Base-by-base conservation (phyloP, 345 rosid species). In the Ceriops zippeliana region DNA sequence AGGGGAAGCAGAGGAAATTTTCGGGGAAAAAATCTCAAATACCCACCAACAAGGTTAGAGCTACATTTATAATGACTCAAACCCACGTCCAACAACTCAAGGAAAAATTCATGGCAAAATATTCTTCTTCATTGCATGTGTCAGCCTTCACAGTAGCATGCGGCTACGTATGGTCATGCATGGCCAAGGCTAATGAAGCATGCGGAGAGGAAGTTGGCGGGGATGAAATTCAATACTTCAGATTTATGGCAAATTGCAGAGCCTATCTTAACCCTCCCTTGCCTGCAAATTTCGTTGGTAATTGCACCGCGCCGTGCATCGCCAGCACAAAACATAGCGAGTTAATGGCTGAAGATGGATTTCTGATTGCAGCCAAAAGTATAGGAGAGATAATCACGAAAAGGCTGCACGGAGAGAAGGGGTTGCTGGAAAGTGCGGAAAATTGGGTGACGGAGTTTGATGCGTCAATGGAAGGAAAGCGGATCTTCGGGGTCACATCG, bases 231-330 rank as follows among this genome's bases (percentile, higher is more conserved):
- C 71, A 30, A 76, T 37, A 73, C 49, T 78, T 69, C 8, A 11
- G 35, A 22, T 53, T 66, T 7, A 37, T 47, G 0, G 75, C 77
- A 5, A 80, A 83, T 24, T 80, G 78, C 63, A 75, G 82, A 42
- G 47, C 46, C 26, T 80, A 84, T 15, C 28, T 67, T 10, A 72
- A 76, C 42, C 66, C 35, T 16, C 69, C 70, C 0, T 49, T 81
- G 52, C 84, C 84, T 4, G 30, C 34, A 3, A 76, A 80, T 1
- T 86, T 82, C 63, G 82, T 83, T 42, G 84, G 87, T 1, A 86
- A 86, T 56, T 82, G 86, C 28, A 21, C 80, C 34, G 80, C 82
- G 5, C 74, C 68, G 0, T 67, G 68, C 13, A 53, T 78, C 0
- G 62, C 75, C 15, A 35, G 72, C 1, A 76, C 69, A 38, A 80